Conservation (phyloP, 2,329 filamentous ascomycete genomes). For the Aspergillus sclerotialis region DNA sequence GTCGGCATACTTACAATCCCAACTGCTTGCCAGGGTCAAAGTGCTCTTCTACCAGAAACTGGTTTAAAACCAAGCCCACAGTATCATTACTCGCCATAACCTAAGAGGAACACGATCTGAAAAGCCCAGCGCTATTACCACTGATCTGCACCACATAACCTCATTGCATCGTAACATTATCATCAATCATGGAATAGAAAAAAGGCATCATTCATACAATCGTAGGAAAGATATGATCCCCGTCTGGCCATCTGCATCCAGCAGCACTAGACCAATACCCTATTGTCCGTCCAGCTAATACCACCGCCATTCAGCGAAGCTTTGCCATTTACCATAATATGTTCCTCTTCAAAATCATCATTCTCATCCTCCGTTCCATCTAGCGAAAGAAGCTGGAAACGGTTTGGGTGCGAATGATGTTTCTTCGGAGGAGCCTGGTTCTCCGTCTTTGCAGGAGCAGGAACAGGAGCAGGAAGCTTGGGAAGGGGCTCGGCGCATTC, state of each 20-base stretch:
- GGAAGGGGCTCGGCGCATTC: constrained; percentile 61
- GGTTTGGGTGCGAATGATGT: constrained; percentile 41
- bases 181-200: too few relatives aligned
- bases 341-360: constrained; percentile 22
- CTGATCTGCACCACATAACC: not conserved
- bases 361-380: constrained; percentile 37
- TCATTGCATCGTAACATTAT: not conserved
- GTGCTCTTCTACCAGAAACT: too few relatives aligned
- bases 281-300: constrained; percentile 10
- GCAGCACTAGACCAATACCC: constrained; percentile 7
- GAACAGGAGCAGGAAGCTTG: constrained; percentile 10
- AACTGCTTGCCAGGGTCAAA: too few relatives aligned
- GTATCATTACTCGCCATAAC: too few relatives aligned
- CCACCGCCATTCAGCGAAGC: constrained; percentile 8
- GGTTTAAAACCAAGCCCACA: too few relatives aligned
- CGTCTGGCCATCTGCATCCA: not conserved
- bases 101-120: not conserved
- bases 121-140: too few relatives aligned
- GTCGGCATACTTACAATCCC: too few relatives aligned
- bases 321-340: constrained; percentile 7
- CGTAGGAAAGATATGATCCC: not conserved
- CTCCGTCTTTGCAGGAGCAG: constrained; percentile 22
- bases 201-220: not conserved
- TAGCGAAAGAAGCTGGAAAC: constrained; percentile 54
- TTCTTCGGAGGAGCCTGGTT: constrained; percentile 28